A percentile compares a stretch with the other conserved stretches of the same genome.
Evolutionary conservation across 2,329 filamentous ascomycete species (phyloP).

Genomic region (Delphinella strobiligena): DNA sequence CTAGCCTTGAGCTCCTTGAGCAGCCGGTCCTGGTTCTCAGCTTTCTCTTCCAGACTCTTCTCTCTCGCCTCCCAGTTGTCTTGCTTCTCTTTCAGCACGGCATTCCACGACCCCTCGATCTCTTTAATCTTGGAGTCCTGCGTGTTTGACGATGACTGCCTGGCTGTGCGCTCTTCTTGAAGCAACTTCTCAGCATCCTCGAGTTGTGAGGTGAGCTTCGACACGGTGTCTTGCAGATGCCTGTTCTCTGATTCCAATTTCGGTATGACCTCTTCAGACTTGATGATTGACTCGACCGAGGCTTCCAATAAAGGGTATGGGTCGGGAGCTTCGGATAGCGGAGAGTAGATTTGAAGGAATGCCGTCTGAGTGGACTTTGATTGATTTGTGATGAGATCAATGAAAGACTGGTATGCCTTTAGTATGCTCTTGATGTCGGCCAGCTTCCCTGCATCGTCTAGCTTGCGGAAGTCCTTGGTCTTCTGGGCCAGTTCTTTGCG

Average conservation of each 20-base stretch:
- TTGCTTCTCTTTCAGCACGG: conserved; percentile 82
- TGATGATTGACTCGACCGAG: conserved; percentile 83
- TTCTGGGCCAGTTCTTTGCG: conserved; percentile 97
- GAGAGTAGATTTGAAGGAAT: conserved; percentile 86
- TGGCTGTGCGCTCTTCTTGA: conserved; percentile 61
- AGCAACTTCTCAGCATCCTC: conserved; percentile 71
- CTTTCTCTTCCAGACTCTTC: conserved; percentile 78
- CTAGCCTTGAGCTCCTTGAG: conserved; percentile 92
- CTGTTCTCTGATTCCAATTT: conserved; percentile 82
- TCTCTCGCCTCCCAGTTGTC: conserved; percentile 96
- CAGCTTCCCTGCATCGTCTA: conserved; percentile 79
- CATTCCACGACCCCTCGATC: conserved; percentile 79
- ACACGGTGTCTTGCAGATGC: conserved; percentile 68
- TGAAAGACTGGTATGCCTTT: conserved; percentile 89
- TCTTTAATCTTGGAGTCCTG: conserved; percentile 76
- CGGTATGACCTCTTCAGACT: conserved; percentile 84
- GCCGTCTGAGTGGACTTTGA: conserved; percentile 88
- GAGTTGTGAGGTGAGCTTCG: conserved; percentile 63
- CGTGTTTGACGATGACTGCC: conserved; percentile 63
- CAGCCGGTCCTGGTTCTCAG: conserved; percentile 84
- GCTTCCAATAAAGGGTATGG: conserved; percentile 94
- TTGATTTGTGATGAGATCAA: conserved; percentile 90
- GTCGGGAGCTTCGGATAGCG: conserved; percentile 88
- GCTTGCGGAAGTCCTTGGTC: conserved; percentile 93
- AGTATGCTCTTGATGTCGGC: conserved; percentile 78